Evolutionary conservation across 2,329 filamentous ascomycete genomes (phyloP).

Genomic region (Knufia fluminis): DNA sequence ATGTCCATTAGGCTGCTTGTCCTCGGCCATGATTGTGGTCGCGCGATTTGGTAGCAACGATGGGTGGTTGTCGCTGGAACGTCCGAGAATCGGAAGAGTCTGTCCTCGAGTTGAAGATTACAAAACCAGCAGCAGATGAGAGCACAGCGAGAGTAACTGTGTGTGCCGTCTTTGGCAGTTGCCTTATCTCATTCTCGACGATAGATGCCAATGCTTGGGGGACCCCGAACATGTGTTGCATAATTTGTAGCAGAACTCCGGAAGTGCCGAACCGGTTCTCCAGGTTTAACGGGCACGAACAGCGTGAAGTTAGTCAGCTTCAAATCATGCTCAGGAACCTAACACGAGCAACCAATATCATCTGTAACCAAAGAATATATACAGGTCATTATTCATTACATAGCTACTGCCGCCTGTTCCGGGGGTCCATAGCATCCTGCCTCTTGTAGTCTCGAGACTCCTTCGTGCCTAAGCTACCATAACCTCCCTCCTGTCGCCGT

Average conservation of each 20-base stretch:
- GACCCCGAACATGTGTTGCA: neutral
- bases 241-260: neutral
- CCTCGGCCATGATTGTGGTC: constrained; percentile 11
- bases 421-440: constrained; percentile 71
- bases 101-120: too few relatives aligned
- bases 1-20: constrained; percentile 24
- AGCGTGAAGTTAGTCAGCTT: neutral
- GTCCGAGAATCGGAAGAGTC: too few relatives aligned
- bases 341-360: too few relatives aligned
- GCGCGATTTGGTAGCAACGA: too few relatives aligned
- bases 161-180: neutral
- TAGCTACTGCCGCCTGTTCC: constrained; percentile 47
- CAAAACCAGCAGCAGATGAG: too few relatives aligned
- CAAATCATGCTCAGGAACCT: neutral
- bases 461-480: constrained; percentile 83
- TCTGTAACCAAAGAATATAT: neutral
- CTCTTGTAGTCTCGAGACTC: constrained; percentile 79
- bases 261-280: neutral
- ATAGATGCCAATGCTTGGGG: neutral
- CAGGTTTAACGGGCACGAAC: neutral
- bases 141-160: too few relatives aligned
- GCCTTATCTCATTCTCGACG: neutral
- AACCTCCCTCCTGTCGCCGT: constrained; percentile 61
- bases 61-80: too few relatives aligned
- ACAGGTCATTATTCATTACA: neutral